Evolutionary conservation across 2,329 filamentous ascomycete species (phyloP), one percentile per base, ranked within the genome.

Genomic region (Bipolaris sorokiniana): DNA sequence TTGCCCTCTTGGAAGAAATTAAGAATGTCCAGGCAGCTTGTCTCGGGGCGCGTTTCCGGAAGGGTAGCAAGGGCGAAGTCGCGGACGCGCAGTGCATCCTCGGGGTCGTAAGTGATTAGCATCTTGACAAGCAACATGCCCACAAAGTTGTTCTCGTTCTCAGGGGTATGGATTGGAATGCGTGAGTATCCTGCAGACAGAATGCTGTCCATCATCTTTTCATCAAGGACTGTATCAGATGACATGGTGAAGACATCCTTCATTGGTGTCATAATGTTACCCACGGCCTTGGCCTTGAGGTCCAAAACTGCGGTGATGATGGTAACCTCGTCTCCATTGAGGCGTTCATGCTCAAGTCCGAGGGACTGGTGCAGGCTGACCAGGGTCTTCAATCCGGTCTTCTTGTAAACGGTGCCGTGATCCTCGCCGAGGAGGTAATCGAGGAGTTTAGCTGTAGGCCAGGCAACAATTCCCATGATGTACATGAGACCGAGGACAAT

Each of bases 1-100:
- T 99, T 99, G 69, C 95, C 95, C 81, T 99, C 95, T 77, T 99
- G 95, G 81, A 99, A 99, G 78, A 97, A 99, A 80, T 99, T 99
- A 79, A 99, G 92, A 70, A 99, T 98, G 76, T 99, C 95, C 54
- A 99, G 80, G 75, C 95, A 99, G 79, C 93, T 97, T 0, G 95
- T 99, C 73, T 97, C 92, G 0, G 95, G 92, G 9, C 91, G 87
- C 0, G 95, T 99, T 77, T 99, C 95, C 1, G 96, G 95, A 6
- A 99, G 86, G 0, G 95, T 97, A 13, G 95, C 95, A 48, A 99
- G 83, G 7, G 92, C 88, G 73, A 99, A 97, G 60, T 98, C 94
- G 59, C 89, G 86, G 34, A 99, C 95, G 18, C 87, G 87, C 70
- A 90, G 91, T 71, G 85, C 86, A 72, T 99, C 95, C 76, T 99